Evolutionary conservation across 768 basidiomycete genomes (phyloP).

Genomic region (Agaricus subrufescens): DNA sequence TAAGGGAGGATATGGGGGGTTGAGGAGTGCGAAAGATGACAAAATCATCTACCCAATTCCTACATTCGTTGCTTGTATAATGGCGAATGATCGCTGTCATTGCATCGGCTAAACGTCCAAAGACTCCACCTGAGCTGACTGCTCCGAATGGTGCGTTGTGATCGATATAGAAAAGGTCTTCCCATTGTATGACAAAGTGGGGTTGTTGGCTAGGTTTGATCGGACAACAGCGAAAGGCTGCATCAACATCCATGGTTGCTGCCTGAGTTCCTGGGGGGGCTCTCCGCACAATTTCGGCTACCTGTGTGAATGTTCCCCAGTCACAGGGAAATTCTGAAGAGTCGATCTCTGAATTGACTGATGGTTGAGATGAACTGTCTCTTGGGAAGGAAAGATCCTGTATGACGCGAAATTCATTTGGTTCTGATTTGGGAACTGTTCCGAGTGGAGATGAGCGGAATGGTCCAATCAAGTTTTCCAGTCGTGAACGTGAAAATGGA

Average conservation of each 20-base stretch:
- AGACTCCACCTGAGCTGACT: constrained; percentile 23
- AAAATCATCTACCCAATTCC: constrained; percentile 30
- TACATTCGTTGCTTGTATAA: neutral
- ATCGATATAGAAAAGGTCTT: constrained; percentile 22
- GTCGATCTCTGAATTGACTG: constrained; percentile 26
- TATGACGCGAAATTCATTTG: constrained; percentile 21
- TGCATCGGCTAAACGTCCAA: constrained; percentile 27
- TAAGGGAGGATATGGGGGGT: no score
- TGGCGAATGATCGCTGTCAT: constrained; percentile 17
- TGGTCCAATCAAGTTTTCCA: constrained; percentile 31
- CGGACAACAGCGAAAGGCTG: constrained; percentile 29
- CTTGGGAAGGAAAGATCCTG: constrained; percentile 19
- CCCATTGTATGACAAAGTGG: constrained; percentile 18
- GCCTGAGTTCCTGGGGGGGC: constrained; percentile 28
- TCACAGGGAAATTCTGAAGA: constrained; percentile 23
- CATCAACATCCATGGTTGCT: constrained; percentile 31
- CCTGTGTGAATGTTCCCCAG: constrained; percentile 17
- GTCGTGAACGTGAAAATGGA: constrained; percentile 15
- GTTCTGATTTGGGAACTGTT: constrained; percentile 28
- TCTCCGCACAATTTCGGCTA: constrained; percentile 4
- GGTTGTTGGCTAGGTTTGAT: constrained; percentile 22
- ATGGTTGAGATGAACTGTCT: constrained; percentile 15
- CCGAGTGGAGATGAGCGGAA: constrained; percentile 37
- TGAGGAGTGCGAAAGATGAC: constrained; percentile 15
- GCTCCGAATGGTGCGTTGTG: constrained; percentile 24